These are phyloP conservation scores for Monilinia fructigena DNA, from an alignment of 2,329 filamentous ascomycete genomes.

Conservation along the genomic window DNA sequence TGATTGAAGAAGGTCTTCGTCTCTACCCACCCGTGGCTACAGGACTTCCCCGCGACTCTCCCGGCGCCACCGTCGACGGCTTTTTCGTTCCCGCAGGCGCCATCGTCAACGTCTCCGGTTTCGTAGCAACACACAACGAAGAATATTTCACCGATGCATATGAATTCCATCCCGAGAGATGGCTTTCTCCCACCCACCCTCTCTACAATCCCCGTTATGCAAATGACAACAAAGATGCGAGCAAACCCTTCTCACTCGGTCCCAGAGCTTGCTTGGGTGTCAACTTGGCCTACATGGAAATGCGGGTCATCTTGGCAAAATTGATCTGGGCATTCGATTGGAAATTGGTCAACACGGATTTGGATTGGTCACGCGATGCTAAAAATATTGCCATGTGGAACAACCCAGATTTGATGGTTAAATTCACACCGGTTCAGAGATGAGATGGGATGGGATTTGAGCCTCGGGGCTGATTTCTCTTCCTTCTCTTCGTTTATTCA, in stretches of 20 bases:
- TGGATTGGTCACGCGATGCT: slow-evolving; percentile 15
- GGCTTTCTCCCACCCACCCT: slow-evolving; percentile 8
- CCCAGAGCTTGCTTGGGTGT: slow-evolving; percentile 11
- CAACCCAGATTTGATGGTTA: slow-evolving; percentile 12
- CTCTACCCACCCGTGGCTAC: slow-evolving; percentile 17
- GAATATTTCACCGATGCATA: slow-evolving; percentile 7
- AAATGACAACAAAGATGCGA: slow-evolving; percentile 19
- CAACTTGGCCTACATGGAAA: slow-evolving; percentile 22
- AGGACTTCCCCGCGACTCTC: slow-evolving; percentile 16
- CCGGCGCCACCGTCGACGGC: slow-evolving; percentile 15
- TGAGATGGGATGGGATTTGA: background rate
- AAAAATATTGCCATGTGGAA: slow-evolving; percentile 16
- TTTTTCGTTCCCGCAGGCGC: slow-evolving; percentile 8
- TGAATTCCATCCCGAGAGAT: slow-evolving; percentile 19
- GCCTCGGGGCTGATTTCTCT: too few relatives aligned
- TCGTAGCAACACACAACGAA: slow-evolving; percentile 1
- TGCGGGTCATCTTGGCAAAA: slow-evolving; percentile 17
- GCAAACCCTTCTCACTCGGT: slow-evolving; percentile 8
- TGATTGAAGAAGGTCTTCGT: slow-evolving; percentile 23
- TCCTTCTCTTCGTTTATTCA: too few relatives aligned
- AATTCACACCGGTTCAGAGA: background rate
- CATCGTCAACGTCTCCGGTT: slow-evolving; percentile 5
- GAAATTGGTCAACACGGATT: slow-evolving; percentile 8
- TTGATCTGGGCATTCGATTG: slow-evolving; percentile 20
- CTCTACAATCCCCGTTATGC: slow-evolving; percentile 8